Evolutionary conservation across 2,329 filamentous ascomycete species (phyloP).

Genomic region (Stemphylium lycopersici): DNA sequence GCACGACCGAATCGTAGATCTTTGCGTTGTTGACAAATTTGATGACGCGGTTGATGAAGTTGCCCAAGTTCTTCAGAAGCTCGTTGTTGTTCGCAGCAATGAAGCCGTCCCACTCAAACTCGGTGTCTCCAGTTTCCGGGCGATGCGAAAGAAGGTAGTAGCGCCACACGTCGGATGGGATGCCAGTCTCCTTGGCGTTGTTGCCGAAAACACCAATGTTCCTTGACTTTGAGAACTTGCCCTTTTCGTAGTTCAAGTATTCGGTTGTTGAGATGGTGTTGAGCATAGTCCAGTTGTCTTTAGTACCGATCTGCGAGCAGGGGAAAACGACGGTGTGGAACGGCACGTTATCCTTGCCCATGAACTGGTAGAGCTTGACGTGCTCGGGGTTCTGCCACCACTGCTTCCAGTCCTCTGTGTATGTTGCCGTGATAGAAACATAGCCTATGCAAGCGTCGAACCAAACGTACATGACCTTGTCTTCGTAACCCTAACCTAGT

Average conservation of each 20-base stretch:
- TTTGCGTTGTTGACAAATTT: conserved; percentile 78
- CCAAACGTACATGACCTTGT: conserved; percentile 91
- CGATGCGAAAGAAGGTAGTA: conserved; percentile 88
- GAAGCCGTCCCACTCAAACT: conserved; percentile 89
- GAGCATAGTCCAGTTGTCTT: conserved; percentile 86
- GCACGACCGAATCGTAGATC: conserved; percentile 70
- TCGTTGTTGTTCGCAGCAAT: conserved; percentile 87
- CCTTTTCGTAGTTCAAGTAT: conserved; percentile 56
- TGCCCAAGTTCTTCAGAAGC: conserved; percentile 75
- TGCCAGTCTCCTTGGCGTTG: conserved; percentile 83
- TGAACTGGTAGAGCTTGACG: conserved; percentile 86
- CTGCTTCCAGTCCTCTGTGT: conserved; percentile 86
- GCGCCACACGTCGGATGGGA: conserved; percentile 87
- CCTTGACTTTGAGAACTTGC: conserved; percentile 89
- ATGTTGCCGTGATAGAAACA: conserved; percentile 90
- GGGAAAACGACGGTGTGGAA: conserved; percentile 95
- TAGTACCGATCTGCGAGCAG: conserved; percentile 81
- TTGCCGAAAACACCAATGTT: conserved; percentile 91
- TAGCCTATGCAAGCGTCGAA: conserved; percentile 94
- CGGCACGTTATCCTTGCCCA: conserved; percentile 89
- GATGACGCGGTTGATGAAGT: conserved; percentile 63
- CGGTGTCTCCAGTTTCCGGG: conserved; percentile 83
- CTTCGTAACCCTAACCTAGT: conserved; percentile 60
- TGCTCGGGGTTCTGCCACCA: conserved; percentile 94
- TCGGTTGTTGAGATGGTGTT: conserved; percentile 89